Conservation (phyloP, 192 early-diverging fungal genomes). For the Coemansia sp. region DNA sequence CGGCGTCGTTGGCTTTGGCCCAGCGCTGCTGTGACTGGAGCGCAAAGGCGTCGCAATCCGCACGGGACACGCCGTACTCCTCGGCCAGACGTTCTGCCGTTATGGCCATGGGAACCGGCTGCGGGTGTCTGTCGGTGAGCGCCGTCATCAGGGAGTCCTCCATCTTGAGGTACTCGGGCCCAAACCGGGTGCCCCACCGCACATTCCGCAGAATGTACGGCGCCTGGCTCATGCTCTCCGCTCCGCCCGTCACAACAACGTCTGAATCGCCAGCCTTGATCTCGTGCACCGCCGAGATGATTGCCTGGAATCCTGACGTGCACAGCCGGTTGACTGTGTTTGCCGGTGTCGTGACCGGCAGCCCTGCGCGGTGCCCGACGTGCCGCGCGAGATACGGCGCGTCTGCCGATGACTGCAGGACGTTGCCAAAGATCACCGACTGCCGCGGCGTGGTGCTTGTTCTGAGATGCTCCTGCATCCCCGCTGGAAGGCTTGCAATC, state of each 20-base stretch:
- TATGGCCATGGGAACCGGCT: conserved; percentile 85
- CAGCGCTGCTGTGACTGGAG: conserved; percentile 83
- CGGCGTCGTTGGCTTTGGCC: conserved; percentile 75
- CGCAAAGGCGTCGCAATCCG: conserved; percentile 84
- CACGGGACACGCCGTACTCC: conserved; percentile 78
- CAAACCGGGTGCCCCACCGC: conserved; percentile 85
- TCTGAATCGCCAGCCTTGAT: conserved; percentile 81
- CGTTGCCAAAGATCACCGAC: conserved; percentile 95
- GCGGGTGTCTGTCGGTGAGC: conserved; percentile 84
- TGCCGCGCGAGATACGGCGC: conserved; percentile 92
- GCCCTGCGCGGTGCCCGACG: conserved; percentile 83
- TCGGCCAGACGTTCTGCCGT: conserved; percentile 91
- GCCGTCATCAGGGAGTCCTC: conserved; percentile 86
- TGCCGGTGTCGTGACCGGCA: conserved; percentile 83
- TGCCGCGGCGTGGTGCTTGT: conserved; percentile 37
- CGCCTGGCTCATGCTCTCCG: conserved; percentile 93
- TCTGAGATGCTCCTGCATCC: conserved; percentile 59
- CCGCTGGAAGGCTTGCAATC: conserved; percentile 71
- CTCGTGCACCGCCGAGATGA: conserved; percentile 93
- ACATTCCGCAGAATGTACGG: conserved; percentile 80
- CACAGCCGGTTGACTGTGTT: conserved; percentile 95
- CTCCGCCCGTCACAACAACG: conserved; percentile 84
- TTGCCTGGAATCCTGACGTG: conserved; percentile 93
- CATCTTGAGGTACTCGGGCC: conserved; percentile 78
- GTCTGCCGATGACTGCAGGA: conserved; percentile 78